phyloP scores from a whole-genome alignment of 2,329 filamentous ascomycete genomes.

The Colletotrichum sp. region DNA sequence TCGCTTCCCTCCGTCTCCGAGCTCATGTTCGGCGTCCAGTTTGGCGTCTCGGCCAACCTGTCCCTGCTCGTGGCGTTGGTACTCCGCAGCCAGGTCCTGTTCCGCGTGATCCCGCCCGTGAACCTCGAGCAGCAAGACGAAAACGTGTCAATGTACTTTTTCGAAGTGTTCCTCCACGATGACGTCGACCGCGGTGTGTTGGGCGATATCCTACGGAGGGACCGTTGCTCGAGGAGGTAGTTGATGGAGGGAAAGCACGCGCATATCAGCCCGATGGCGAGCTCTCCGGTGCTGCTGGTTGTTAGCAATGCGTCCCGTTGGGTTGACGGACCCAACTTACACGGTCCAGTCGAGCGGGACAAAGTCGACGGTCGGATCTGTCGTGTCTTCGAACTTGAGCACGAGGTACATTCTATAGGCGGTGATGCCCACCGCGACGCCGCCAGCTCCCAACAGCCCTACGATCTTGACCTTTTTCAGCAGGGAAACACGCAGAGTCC shows the following conservation, averaged over 20 bases:
- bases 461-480: constrained; percentile 36
- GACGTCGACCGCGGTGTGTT: neutral
- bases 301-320: neutral
- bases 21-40: neutral
- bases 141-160: neutral
- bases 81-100: neutral
- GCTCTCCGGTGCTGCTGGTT: constrained; percentile 13
- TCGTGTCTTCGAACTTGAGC: constrained; percentile 23
- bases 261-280: constrained; percentile 22
- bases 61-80: neutral
- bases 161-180: neutral
- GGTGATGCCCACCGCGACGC: constrained; percentile 31
- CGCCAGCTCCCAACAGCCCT: constrained; percentile 32
- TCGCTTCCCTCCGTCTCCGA: neutral
- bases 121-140: neutral
- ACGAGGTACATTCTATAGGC: constrained; percentile 28
- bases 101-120: neutral
- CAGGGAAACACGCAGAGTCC: constrained; percentile 29
- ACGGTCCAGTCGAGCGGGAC: constrained; percentile 19
- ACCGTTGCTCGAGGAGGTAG: constrained; percentile 18
- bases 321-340: neutral
- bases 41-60: neutral
- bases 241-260: constrained; percentile 23
- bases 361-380: constrained; percentile 29
- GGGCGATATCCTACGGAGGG: neutral